Evolutionary conservation across 2,329 filamentous ascomycete species (phyloP).

Genomic region (Didymella exigua): DNA sequence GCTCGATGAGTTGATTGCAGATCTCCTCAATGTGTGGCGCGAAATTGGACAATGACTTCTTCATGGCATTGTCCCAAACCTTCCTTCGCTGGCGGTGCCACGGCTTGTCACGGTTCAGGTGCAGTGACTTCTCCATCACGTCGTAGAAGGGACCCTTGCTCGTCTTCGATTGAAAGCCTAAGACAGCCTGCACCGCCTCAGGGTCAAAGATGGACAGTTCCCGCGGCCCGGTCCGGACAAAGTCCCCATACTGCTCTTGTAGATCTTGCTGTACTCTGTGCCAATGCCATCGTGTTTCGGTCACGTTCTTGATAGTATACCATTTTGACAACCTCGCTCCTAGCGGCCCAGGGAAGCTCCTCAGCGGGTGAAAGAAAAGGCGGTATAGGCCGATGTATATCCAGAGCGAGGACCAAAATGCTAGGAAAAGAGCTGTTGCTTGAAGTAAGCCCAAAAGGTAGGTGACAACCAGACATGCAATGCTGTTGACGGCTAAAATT

Average conservation of each 20-base stretch:
- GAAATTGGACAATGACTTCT: conserved; percentile 31
- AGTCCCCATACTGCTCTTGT: conserved; percentile 33
- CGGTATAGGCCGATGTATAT: conserved; percentile 32
- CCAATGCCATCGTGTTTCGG: conserved; percentile 22
- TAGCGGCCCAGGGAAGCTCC: conserved; percentile 28
- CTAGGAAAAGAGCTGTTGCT: conserved; percentile 15
- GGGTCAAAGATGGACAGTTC: conserved; percentile 35
- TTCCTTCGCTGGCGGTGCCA: conserved; percentile 35
- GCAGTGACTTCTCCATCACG: conserved; percentile 29
- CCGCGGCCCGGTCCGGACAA: conserved; percentile 33
- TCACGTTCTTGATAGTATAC: conserved; percentile 29
- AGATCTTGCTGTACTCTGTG: conserved; percentile 26
- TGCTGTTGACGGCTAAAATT: conserved; percentile 15
- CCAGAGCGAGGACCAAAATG: conserved; percentile 28
- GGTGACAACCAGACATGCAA: conserved; percentile 17
- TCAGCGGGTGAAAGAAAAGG: conserved; percentile 32
- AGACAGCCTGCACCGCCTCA: conserved; percentile 27
- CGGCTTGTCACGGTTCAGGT: conserved; percentile 33
- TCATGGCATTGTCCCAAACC: conserved; percentile 40
- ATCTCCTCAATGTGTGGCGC: conserved; percentile 30
- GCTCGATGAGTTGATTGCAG: conserved; percentile 30
- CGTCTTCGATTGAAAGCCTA: conserved; percentile 30
- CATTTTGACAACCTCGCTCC: conserved; percentile 31
- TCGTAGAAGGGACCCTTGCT: conserved; percentile 36
- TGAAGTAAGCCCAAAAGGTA: conserved; percentile 14